Conservation (phyloP, 768 basidiomycete genomes). For the Mycena leptocephala region DNA sequence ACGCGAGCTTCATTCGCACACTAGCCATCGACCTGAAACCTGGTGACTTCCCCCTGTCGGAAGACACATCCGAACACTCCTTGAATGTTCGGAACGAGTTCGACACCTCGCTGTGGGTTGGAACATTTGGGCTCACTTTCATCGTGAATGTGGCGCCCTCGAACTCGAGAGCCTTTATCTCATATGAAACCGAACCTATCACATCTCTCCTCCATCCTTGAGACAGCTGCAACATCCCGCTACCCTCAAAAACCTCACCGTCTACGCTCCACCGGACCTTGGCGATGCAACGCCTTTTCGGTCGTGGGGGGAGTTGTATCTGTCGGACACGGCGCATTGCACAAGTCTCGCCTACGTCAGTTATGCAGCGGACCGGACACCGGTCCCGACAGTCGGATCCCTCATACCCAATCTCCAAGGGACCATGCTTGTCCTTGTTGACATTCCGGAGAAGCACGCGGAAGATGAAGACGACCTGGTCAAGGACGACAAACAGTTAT, state of each 20-base stretch:
- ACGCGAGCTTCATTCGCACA: not conserved
- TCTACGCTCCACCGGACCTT: constrained; percentile 2
- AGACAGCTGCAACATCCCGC: not conserved
- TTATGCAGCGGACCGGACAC: not conserved
- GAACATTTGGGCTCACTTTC: not conserved
- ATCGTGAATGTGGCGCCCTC: not conserved
- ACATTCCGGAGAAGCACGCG: not conserved
- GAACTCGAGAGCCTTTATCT: constrained; percentile 22
- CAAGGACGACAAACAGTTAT: not conserved
- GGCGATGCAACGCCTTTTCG: not conserved
- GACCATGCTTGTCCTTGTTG: constrained; percentile 1
- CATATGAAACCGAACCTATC: not conserved
- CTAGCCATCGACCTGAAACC: not conserved
- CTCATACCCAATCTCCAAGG: not conserved
- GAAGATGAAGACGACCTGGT: not conserved
- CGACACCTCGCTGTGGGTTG: constrained; percentile 2
- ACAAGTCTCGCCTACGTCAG: constrained; percentile 14
- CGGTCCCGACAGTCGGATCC: not conserved
- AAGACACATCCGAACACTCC: not conserved
- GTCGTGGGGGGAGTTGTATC: not conserved
- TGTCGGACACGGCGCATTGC: not conserved
- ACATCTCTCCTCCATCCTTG: not conserved
- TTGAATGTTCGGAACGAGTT: not conserved
- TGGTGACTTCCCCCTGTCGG: not conserved
- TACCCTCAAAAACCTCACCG: not conserved